Evolutionary conservation across 2,329 filamentous ascomycete genomes (phyloP).

Genomic region (Neofusicoccum sp.): DNA sequence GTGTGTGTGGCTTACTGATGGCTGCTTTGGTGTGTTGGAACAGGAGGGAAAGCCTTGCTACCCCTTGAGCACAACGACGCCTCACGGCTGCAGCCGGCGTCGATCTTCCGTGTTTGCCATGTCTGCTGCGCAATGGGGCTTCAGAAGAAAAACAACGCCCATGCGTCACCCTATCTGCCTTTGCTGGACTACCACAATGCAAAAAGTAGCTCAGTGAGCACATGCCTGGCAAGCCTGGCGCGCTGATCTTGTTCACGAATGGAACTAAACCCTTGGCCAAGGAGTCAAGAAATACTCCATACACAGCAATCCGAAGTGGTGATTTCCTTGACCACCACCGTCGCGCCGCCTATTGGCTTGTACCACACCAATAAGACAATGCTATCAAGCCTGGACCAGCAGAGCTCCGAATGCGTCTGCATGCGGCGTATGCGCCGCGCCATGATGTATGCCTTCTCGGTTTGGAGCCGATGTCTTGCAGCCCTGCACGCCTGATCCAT

Average conservation of each 20-base stretch:
- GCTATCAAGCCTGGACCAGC: neutral
- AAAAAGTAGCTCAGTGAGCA: no score
- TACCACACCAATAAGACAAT: neutral
- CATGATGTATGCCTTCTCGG: neutral
- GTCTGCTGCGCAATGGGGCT: neutral
- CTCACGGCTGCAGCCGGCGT: neutral
- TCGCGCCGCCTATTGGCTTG: neutral
- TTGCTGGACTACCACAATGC: no score
- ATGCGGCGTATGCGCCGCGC: neutral
- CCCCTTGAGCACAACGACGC: neutral
- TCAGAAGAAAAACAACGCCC: no score
- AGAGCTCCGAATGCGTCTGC: neutral
- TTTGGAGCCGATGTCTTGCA: neutral
- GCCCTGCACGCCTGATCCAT: neutral
- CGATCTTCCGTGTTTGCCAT: neutral
- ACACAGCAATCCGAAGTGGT: no score
- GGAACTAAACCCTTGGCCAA: no score
- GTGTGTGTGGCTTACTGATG: conserved; percentile 6
- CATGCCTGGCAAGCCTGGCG: no score
- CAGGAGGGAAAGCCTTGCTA: neutral
- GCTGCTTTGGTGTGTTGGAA: neutral
- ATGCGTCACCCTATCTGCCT: no score
- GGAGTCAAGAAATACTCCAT: no score
- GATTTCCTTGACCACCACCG: no score
- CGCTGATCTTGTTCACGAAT: no score